Percentiles rank a stretch among this genome's conserved stretches.
Conservation (phyloP, 2,329 filamentous ascomycete species). For the Lachnellula occidentalis region DNA sequence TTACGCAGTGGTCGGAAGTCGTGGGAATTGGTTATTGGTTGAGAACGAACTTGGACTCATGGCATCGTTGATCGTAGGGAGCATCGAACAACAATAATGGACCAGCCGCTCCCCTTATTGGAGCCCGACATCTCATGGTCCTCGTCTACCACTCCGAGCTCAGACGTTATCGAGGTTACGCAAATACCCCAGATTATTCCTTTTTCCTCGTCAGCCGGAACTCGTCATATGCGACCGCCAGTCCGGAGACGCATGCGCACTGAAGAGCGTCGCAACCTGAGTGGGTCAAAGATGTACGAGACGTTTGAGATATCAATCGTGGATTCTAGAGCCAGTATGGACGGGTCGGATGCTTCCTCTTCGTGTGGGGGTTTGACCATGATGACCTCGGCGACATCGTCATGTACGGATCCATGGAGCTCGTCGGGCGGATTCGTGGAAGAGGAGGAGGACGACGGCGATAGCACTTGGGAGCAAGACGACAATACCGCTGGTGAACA, state of each 20-base stretch:
- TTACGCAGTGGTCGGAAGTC: constrained; percentile 3
- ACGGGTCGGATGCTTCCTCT: constrained; percentile 24
- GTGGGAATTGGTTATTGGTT: constrained; percentile 7
- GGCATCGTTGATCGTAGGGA: constrained; percentile 5
- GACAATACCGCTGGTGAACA: constrained; percentile 36
- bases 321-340: constrained; percentile 25
- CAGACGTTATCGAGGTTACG: constrained; percentile 23
- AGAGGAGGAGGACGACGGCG: constrained; percentile 29
- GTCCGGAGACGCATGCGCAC: constrained; percentile 14
- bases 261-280: constrained; percentile 8
- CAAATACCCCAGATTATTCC: constrained; percentile 9
- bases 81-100: constrained; percentile 14
- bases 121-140: constrained; percentile 19
- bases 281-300: constrained; percentile 10
- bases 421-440: constrained; percentile 23
- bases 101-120: constrained; percentile 11
- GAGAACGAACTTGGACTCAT: neutral
- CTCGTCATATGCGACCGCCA: constrained; percentile 12
- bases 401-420: constrained; percentile 27
- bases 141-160: constrained; percentile 18
- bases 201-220: constrained; percentile 3
- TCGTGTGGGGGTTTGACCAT: constrained; percentile 23
- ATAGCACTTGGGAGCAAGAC: constrained; percentile 33
- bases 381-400: constrained; percentile 26
- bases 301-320: constrained; percentile 17